Base-by-base conservation (phyloP, 116 monocot species). In the Zostera marina region DNA sequence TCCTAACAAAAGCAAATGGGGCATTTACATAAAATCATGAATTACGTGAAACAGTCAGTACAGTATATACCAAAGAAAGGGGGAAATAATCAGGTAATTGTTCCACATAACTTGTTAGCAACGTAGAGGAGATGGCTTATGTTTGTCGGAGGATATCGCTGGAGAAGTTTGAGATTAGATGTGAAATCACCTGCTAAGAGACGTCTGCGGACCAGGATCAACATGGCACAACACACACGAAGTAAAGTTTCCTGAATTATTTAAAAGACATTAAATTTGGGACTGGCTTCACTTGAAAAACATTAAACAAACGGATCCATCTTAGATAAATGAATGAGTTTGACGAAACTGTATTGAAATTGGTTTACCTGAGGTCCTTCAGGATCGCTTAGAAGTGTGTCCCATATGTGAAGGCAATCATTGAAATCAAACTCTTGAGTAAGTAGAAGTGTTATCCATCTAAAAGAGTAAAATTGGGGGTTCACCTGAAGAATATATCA, bases 401-500 rank as follows among this genome's bases (percentile, higher is more conserved):
- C 88, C 94, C 94, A 94, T 41, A 88, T 94, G 22, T 79, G 76
- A 61, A 88, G 79, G 60, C 67, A 73, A 32, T 84, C 81, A 17
- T 72, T 69, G 40, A 94, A 94, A 49, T 82, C 79, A 69, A 88
- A 94, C 61, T 88, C 94, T 68, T 88, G 94, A 7, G 88, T 82
- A 44, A 94, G 63, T 19, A 94, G 66, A 10, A 94, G 58, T 1
- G 85, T 94, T 47, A 94, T 94, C 94, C 94, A 94, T 74, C 94
- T 84, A 47, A 94, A 94, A 25, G 94, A 84, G 63, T 88, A 94
- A 70, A 94, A 94, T 54, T 94, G 94, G 8, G 94, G 88, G 72
- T 94, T 85, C 53, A 94, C 81, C 94, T 94, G 69, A 44, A 72
- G 42, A 59, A 14, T 9, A 45, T 10, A 32, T 32, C 5, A 32